These are phyloP conservation scores for Coemansia umbellata DNA, from an alignment of 192 early-diverging fungal species.

Conservation along the genomic window DNA sequence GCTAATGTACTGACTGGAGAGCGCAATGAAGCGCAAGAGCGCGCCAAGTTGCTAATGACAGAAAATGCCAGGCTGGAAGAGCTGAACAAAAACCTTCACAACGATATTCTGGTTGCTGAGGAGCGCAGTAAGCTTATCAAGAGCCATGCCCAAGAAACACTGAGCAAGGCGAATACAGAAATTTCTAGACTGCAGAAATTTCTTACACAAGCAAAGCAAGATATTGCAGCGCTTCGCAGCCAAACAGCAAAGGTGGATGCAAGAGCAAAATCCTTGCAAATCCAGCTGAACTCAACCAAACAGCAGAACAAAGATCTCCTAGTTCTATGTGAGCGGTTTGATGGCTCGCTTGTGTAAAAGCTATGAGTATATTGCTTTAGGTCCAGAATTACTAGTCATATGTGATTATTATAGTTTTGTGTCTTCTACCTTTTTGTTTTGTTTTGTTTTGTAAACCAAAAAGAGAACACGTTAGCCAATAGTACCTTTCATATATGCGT, in stretches of 20 bases:
- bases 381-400: too few species aligned
- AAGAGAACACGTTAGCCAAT: too few species aligned
- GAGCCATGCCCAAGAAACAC: slow-evolving; percentile 35
- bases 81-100: slow-evolving; percentile 12
- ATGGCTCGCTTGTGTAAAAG: slow-evolving; percentile 6
- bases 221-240: neutral
- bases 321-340: slow-evolving; percentile 27
- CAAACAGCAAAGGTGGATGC: slow-evolving; percentile 16
- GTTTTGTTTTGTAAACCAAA: too few species aligned
- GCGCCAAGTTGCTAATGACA: slow-evolving; percentile 1
- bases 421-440: too few species aligned
- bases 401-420: too few species aligned
- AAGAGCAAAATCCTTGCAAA: slow-evolving; percentile 22
- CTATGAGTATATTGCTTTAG: too few species aligned
- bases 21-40: slow-evolving; percentile 11
- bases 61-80: slow-evolving; percentile 29
- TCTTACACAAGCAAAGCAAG: slow-evolving; percentile 1
- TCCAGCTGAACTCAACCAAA: slow-evolving; percentile 34
- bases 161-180: slow-evolving; percentile 38
- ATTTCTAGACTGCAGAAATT: slow-evolving; percentile 17
- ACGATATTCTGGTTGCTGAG: slow-evolving; percentile 38
- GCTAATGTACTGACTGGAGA: slow-evolving; percentile 7
- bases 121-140: slow-evolving; percentile 36
- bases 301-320: slow-evolving; percentile 30
- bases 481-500: too few species aligned